A percentile compares a stretch with the other conserved stretches of the same genome.
phyloP scores from a whole-genome alignment of 2,329 filamentous ascomycete genomes.

The Cladosporium halotolerans region DNA sequence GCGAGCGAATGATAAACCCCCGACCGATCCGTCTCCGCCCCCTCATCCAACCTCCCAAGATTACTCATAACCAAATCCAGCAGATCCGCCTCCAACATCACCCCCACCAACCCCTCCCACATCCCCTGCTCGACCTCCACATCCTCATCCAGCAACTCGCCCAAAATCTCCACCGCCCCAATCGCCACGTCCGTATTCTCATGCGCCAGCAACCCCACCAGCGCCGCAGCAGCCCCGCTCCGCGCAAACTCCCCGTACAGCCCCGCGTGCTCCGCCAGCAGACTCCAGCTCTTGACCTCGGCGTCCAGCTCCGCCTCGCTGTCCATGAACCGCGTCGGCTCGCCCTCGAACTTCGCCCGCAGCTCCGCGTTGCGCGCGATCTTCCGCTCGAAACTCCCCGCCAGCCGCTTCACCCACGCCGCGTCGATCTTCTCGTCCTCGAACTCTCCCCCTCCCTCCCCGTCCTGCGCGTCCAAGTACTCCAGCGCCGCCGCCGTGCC shows the following conservation, averaged over 20 bases:
- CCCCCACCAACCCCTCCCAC: conserved; percentile 68
- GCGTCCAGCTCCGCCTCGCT: conserved; percentile 85
- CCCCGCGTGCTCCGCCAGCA: conserved; percentile 78
- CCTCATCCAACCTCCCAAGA: conserved; percentile 72
- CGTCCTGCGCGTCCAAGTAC: conserved; percentile 68
- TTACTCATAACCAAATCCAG: conserved; percentile 70
- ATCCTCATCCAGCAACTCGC: conserved; percentile 89
- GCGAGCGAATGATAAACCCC: conserved; percentile 81
- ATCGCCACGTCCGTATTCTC: conserved; percentile 98
- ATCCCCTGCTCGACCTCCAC: conserved; percentile 73
- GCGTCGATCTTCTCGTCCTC: conserved; percentile 71
- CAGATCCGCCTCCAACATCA: conserved; percentile 59
- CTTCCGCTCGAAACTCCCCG: conserved; percentile 79
- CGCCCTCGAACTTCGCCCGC: conserved; percentile 73
- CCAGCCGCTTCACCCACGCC: conserved; percentile 75
- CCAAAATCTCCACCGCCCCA: conserved; percentile 79
- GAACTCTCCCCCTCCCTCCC: conserved; percentile 35
- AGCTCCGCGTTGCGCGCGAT: conserved; percentile 88
- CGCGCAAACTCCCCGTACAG: conserved; percentile 76
- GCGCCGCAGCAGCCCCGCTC: conserved; percentile 61
- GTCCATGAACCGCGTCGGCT: conserved; percentile 75
- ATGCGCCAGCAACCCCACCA: conserved; percentile 80
- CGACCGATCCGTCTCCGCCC: conserved; percentile 62
- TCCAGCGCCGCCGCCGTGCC: conserved; percentile 79
- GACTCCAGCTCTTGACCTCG: conserved; percentile 78